Conservation (phyloP, 768 basidiomycete genomes). For the Termitomyces sp. region DNA sequence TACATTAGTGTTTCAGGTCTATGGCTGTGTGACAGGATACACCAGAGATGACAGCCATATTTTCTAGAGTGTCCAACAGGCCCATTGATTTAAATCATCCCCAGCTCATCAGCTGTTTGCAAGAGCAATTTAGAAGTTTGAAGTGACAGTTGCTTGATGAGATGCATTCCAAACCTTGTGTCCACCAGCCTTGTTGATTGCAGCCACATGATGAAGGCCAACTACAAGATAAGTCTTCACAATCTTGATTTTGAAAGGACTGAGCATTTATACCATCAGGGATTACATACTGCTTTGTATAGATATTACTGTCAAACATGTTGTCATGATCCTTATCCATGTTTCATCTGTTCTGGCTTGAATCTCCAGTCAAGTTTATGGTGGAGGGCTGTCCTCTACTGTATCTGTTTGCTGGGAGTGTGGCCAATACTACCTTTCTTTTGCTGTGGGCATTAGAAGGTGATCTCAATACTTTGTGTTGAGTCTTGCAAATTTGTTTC, state of each 20-base stretch:
- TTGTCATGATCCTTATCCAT: background rate
- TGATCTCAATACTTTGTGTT: background rate
- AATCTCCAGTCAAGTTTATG: no score
- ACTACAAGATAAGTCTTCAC: background rate
- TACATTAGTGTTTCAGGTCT: no score
- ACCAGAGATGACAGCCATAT: no score
- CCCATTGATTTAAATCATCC: conserved; percentile 21
- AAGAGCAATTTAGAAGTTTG: background rate
- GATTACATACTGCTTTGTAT: background rate
- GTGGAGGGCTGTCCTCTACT: background rate
- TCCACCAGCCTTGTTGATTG: background rate
- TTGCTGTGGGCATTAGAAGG: background rate
- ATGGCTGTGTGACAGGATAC: no score
- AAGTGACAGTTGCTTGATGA: conserved; percentile 10
- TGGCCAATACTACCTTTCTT: background rate
- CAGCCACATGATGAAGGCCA: no score
- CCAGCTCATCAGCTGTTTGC: no score
- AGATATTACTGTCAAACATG: background rate
- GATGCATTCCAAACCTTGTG: no score
- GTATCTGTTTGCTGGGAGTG: background rate
- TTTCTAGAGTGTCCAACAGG: conserved; percentile 23
- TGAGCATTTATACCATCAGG: background rate
- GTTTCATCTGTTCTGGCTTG: background rate
- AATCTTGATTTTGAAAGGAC: background rate
- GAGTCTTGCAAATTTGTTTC: background rate